Base-by-base conservation (phyloP, 2,329 filamentous ascomycete species). In the Aspergillus cejpii region DNA sequence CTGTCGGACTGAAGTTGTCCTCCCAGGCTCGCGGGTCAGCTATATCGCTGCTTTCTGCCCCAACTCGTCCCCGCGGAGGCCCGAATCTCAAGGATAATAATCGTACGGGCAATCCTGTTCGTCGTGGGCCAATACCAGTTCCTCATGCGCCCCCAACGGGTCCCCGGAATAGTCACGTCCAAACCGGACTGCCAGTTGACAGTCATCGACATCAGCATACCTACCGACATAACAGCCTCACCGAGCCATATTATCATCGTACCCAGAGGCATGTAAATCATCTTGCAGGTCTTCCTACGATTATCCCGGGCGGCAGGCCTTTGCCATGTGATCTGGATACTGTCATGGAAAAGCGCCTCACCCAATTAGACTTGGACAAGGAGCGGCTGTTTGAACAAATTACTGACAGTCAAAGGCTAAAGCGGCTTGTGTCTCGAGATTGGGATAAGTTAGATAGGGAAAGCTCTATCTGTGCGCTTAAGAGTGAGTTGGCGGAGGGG, bases 391-490 rank as follows among this genome's bases (percentile, higher is more conserved):
- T 71, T 4, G 66, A 68, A 14, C 69, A 73, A 44, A 65, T 72
- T 38, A 53, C 63, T 3, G 70, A 73, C 45, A 72, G 65, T 42
- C 71, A 75, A 45, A 61, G 55, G 40, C 45, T 56, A 8, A 74
- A 73, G 52, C 62, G 71, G 37, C 57, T 58, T 12, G 65, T 60
- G 1, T 46, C 74, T 41, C 65, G 64, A 42, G 72, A 75, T 27
- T 75, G 73, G 73, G 70, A 74, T 41, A 67, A 61, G 40, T 48
- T 73, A 36, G 68, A 73, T 47, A 60, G 71, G 24, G 73, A 75
- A 55, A 73, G 65, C 45, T 66, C 68, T 21, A 69, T 71, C 15
- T 70, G 69, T 31, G 65, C 66, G 2, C 51, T 73, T 36, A 73
- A 68, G 51, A 74, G 70, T 49, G 72, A 75, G 43, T 54, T 75